Evolutionary conservation across 73 alveolate genomes (phyloP).

Genomic region (Paramecium bursaria): DNA sequence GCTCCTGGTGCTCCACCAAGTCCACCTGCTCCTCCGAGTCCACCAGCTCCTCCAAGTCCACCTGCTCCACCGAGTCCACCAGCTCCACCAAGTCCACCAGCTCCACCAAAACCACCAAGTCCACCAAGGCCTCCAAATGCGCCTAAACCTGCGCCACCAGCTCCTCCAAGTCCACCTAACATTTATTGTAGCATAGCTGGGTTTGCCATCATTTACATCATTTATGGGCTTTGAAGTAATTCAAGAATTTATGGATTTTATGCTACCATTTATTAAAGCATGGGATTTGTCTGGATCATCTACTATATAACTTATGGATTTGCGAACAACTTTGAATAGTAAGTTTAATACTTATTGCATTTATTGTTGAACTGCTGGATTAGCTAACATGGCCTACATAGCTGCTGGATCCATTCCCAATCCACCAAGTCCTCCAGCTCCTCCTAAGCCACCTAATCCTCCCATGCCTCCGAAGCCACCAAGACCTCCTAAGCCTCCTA

Average conservation of each 20-base stretch:
- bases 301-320: constrained; percentile 11
- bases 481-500: constrained; percentile 74
- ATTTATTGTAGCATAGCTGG: not conserved
- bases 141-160: constrained; percentile 61
- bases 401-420: constrained; percentile 23
- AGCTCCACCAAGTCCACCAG: constrained; percentile 80
- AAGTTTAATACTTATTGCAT: constrained; percentile 7
- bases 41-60: constrained; percentile 54
- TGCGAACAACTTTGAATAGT: not conserved
- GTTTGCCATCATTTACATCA: not conserved
- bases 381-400: not conserved
- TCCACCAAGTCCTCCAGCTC: constrained; percentile 69
- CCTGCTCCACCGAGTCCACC: constrained; percentile 73
- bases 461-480: constrained; percentile 83
- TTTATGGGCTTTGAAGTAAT: not conserved
- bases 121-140: constrained; percentile 78
- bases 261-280: constrained; percentile 23
- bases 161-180: not conserved
- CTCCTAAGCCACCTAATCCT: constrained; percentile 84
- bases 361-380: constrained; percentile 22
- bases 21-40: constrained; percentile 64
- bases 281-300: constrained; percentile 36
- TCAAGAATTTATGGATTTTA: constrained; percentile 45
- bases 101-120: constrained; percentile 83
- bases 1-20: constrained; percentile 26